Base-by-base conservation (phyloP, 306 rosid species). In the Albizia julibrissin region DNA sequence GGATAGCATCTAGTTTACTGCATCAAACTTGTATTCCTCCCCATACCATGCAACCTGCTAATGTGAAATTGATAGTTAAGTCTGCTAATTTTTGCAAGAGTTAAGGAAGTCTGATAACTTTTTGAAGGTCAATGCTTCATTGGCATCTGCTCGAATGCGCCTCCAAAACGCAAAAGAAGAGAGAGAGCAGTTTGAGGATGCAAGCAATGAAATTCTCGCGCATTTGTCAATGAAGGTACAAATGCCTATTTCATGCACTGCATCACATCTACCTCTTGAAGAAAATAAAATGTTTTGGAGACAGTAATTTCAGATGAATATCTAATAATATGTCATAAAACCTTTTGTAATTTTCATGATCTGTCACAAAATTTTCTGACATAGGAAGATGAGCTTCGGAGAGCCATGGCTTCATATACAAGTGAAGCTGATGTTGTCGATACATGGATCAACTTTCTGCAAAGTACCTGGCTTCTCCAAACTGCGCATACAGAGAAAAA, bases 111-210 rank as follows among this genome's bases (percentile, higher is more conserved):
- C 76, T 76, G 65, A 62, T 69, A 69, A 76, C 58, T 81, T 83
- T 42, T 78, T 76, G 78, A 64, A 94, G 98, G 97, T 94, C 74
- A 89, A 87, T 43, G 58, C 62, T 64, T 86, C 89, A 62, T 83
- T 93, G 87, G 54, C 87, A 78, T 74, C 85, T 64, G 85, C 92
- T 61, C 91, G 86, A 44, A 84, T 75, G 74, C 97, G 95, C 80
- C 91, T 91, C 84, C 92, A 80, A 84, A 91, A 93, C 84, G 91
- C 89, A 84, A 93, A 78, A 84, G 98, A 94, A 89, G 98, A 93
- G 90, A 90, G 88, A 82, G 97, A 93, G 16, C 97, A 94, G 31
- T 93, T 94, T 83, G 97, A 91, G 69, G 95, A 91, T 34, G 95
- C 98, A 71, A 92, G 95, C 81, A 90, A 87, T 88, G 89, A 91